These are phyloP conservation scores for Gastrolobium villosum DNA, from an alignment of 306 rosid species.

Conservation along the genomic window DNA sequence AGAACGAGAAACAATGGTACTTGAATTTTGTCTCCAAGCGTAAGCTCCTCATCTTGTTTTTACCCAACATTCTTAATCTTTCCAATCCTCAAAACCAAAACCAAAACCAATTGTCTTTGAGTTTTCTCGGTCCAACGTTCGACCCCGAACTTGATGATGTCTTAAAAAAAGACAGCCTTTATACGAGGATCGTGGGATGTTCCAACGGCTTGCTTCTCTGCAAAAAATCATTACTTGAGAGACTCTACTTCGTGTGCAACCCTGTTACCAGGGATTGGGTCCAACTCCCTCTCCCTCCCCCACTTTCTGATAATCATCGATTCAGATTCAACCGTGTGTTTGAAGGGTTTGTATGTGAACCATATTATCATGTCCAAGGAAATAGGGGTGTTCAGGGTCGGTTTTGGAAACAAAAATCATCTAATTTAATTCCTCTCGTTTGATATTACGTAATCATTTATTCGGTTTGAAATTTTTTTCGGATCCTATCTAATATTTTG, in stretches of 20 bases:
- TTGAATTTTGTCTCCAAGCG: constrained; percentile 18
- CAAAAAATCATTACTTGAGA: constrained; percentile 15
- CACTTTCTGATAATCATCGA: not conserved
- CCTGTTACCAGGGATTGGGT: constrained; percentile 18
- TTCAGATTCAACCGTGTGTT: not conserved
- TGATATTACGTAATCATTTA: no score
- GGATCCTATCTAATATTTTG: no score
- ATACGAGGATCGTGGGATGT: constrained; percentile 9
- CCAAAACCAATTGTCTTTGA: constrained; percentile 24
- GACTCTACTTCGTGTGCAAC: constrained; percentile 33
- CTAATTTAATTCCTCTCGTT: no score
- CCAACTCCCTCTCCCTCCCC: constrained; percentile 31
- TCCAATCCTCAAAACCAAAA: not conserved
- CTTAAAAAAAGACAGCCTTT: not conserved
- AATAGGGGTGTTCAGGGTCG: no score
- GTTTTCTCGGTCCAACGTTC: constrained; percentile 24
- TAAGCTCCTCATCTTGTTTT: constrained; percentile 11
- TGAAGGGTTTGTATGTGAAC: constrained; percentile 41
- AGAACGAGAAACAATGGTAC: not conserved
- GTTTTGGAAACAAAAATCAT: no score
- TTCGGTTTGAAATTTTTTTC: no score
- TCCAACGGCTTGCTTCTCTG: constrained; percentile 43
- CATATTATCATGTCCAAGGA: not conserved
- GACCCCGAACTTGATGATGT: not conserved
- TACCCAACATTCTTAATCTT: not conserved